Percentiles rank a stretch among this genome's conserved stretches.
Evolutionary conservation across 176 grass and related monocot species (phyloP).

Genomic region (Zoysia pacifica): DNA sequence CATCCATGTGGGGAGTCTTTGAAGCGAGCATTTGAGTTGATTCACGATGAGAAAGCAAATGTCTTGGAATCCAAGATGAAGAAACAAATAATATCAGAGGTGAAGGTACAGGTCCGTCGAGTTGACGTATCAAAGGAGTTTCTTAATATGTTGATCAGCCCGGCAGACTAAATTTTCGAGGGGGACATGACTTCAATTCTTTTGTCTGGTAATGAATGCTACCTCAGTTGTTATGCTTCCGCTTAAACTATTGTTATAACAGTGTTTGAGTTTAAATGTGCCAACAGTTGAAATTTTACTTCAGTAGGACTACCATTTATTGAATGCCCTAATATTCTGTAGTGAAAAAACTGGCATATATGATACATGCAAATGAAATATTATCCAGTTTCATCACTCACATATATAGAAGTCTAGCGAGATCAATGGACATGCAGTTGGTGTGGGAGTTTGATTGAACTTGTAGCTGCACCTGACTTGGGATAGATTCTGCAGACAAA

Average conservation of each 20-base stretch:
- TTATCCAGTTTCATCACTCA: not conserved
- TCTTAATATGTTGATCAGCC: constrained; percentile 9
- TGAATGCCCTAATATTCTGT: not conserved
- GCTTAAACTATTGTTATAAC: not conserved
- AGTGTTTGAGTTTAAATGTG: not conserved
- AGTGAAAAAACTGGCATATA: not conserved
- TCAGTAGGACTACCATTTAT: not conserved
- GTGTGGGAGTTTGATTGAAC: constrained; percentile 17
- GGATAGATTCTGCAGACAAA: not conserved
- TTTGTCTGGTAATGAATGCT: constrained; percentile 34
- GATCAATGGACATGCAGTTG: not conserved
- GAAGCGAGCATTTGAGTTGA: constrained; percentile 46
- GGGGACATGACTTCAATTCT: not conserved
- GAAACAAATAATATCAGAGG: constrained; percentile 13
- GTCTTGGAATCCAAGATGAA: constrained; percentile 37
- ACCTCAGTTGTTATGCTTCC: not conserved
- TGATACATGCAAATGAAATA: constrained; percentile 11
- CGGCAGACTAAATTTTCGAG: constrained; percentile 3
- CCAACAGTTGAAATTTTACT: not conserved
- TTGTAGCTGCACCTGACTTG: constrained; percentile 13
- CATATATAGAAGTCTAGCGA: not conserved
- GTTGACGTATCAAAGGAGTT: constrained; percentile 27
- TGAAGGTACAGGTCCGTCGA: not conserved
- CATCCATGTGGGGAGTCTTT: constrained; percentile 42
- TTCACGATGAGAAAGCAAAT: constrained; percentile 44